Conservation (phyloP, 805 yeast genomes). For the Wickerhamiella azyma region DNA sequence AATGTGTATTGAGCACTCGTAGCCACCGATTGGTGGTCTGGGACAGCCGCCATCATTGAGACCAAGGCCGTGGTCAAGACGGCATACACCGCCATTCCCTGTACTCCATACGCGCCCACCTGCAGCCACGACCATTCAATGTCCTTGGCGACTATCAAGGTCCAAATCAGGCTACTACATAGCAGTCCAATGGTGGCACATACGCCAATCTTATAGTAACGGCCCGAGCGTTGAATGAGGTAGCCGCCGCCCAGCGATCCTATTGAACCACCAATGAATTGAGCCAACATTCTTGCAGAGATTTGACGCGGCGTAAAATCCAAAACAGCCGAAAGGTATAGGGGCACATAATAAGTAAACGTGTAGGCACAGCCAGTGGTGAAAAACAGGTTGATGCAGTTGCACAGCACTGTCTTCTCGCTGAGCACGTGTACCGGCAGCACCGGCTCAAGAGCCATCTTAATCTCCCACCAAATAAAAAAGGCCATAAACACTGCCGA, state of each 20-base stretch:
- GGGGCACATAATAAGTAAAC: slow-evolving; percentile 54
- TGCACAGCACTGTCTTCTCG: slow-evolving; percentile 46
- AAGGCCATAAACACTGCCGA: slow-evolving; percentile 28
- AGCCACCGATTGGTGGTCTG: slow-evolving; percentile 62
- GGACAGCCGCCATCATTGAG: slow-evolving; percentile 55
- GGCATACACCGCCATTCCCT: slow-evolving; percentile 54
- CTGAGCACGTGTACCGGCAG: slow-evolving; percentile 46
- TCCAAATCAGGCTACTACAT: slow-evolving; percentile 34
- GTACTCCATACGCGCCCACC: slow-evolving; percentile 27
- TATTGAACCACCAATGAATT: slow-evolving; percentile 51
- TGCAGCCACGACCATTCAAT: slow-evolving; percentile 36
- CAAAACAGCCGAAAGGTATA: slow-evolving; percentile 60
- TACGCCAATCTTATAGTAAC: slow-evolving; percentile 38
- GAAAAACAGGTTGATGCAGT: slow-evolving; percentile 58
- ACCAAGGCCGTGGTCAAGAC: slow-evolving; percentile 57
- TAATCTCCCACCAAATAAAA: slow-evolving; percentile 41
- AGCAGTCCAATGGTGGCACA: slow-evolving; percentile 32
- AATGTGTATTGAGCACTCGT: slow-evolving; percentile 84
- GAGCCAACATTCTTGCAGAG: slow-evolving; percentile 38
- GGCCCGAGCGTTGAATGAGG: slow-evolving; percentile 54
- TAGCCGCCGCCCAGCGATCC: slow-evolving; percentile 59
- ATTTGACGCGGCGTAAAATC: slow-evolving; percentile 59
- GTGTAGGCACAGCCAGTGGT: slow-evolving; percentile 55
- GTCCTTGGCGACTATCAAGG: slow-evolving; percentile 30
- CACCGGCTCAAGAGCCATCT: slow-evolving; percentile 50